Evolutionary conservation across 257 asterid genomes (phyloP).

Genomic region (Solanum corneliomulleri): DNA sequence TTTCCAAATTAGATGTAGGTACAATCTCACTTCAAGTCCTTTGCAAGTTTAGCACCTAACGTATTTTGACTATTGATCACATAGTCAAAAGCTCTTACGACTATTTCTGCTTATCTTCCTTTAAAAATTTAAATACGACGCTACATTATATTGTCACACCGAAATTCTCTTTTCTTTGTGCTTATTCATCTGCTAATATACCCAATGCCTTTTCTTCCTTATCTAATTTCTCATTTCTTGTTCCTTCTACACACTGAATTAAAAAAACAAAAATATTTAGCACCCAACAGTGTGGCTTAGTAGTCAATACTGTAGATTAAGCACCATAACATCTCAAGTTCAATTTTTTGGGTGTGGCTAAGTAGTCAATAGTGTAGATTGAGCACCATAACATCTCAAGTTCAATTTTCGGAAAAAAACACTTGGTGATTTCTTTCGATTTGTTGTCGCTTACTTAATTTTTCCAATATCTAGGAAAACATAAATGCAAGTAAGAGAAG

Average conservation of each 20-base stretch:
- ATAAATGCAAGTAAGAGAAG: not conserved
- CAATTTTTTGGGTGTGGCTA: no score
- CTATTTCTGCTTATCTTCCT: not conserved
- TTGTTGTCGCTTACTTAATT: not conserved
- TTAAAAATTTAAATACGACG: not conserved
- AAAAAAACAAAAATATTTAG: not conserved
- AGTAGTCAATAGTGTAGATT: not conserved
- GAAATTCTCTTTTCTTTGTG: not conserved
- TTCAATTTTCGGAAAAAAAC: no score
- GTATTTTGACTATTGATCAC: not conserved
- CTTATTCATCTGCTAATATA: not conserved
- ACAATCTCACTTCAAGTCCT: not conserved
- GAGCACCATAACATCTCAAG: not conserved
- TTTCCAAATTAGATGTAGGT: not conserved
- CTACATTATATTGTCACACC: not conserved
- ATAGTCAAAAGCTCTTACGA: not conserved
- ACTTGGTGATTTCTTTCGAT: not conserved
- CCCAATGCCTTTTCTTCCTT: not conserved
- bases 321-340: not conserved
- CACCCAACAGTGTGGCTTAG: no score
- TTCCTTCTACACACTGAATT: no score
- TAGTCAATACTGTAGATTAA: not conserved
- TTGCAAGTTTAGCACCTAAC: not conserved
- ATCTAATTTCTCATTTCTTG: no score
- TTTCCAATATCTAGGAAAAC: not conserved